Base-by-base conservation (phyloP, 352 stramenopile species). In the Phytophthora constricta region DNA sequence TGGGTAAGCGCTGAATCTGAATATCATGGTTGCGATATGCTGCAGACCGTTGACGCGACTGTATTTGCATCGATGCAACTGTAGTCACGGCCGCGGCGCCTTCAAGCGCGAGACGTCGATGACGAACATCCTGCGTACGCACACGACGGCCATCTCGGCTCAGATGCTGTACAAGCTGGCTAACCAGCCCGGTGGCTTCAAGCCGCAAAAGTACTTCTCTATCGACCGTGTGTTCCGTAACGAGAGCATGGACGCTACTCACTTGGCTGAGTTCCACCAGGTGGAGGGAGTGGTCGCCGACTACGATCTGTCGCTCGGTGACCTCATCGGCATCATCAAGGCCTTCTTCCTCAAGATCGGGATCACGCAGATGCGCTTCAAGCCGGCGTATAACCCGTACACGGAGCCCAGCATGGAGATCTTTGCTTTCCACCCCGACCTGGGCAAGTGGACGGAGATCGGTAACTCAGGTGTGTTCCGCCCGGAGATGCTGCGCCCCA, bases 321-420 rank as follows among this genome's bases (percentile, higher is more conserved):
- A 99, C 76, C 88, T 99, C 61, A 99, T 99, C 70, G 97, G 98
- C 57, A 97, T 98, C 26, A 99, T 99, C 82, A 96, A 98, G 76
- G 97, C 97, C n/a, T 99, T 99, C 86, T 99, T 99, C 85, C 87
- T 97, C 52, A 99, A 99, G 77, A 98, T 98, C 34, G 93, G 93
- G 50, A 98, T 98, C 72, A 98, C 93, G 27, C 83, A 99, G 79
- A 95, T 99, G 74, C 97, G 97, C 77, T 99, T 99, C 92, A 99
- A 99, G 87, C 98, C 98, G 17, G 98, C 98, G 23, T 99, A 99
- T 87, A 99, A 99, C 80, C 98, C 98, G 31, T 99, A 99, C 90
- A 99, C 98, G 45, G 98, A 99, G 84, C 98, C 98, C 19, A 98
- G 90, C 34, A 99, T 99, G 98, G 98, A 99, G 79, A 99, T 99